Evolutionary conservation across 148 eudicot genomes (phyloP).

Genomic region (Chenopodium quinoa): DNA sequence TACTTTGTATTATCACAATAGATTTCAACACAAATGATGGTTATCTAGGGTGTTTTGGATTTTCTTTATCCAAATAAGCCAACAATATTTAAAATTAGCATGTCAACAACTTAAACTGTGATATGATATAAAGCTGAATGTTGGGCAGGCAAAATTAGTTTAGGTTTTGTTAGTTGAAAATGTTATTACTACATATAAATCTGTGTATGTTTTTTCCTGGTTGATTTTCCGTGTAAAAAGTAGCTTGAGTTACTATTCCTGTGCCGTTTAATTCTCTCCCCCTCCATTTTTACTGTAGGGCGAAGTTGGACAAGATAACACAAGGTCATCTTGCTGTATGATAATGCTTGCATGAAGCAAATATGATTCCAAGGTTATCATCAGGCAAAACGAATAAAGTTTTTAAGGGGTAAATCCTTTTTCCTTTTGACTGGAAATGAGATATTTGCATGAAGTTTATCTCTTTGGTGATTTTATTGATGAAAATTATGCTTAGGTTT

Average conservation of each 20-base stretch:
- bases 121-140: no score
- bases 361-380: background rate
- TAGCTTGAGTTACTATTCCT: background rate
- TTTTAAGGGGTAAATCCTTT: background rate
- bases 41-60: no score
- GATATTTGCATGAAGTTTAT: background rate
- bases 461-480: background rate
- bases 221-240: constrained; percentile 10
- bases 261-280: background rate
- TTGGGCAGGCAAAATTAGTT: no score
- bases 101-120: no score
- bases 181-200: background rate
- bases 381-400: constrained; percentile 12
- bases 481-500: background rate
- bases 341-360: constrained; percentile 14
- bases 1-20: no score
- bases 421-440: background rate
- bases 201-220: background rate
- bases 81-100: no score
- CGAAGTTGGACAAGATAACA: constrained; percentile 9
- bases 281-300: background rate
- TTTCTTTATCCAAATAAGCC: no score
- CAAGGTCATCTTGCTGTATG: constrained; percentile 1
- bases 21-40: no score
- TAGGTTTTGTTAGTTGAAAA: no score